These are phyloP conservation scores for Cicer arietinum DNA, from an alignment of 306 rosid species.

Conservation along the genomic window DNA sequence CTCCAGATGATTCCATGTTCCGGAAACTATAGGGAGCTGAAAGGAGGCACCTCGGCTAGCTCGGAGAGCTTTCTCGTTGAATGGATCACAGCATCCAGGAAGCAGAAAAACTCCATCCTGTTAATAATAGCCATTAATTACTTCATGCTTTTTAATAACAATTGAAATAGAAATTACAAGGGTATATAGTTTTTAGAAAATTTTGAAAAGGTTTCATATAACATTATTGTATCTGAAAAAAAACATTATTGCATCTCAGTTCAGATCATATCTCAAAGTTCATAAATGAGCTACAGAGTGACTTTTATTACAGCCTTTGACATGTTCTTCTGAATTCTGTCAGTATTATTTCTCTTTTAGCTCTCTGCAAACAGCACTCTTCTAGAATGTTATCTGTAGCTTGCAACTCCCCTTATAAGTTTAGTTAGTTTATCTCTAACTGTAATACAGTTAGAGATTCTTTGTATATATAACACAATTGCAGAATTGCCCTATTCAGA, in stretches of 20 bases:
- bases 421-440: not conserved
- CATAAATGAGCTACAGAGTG: not conserved
- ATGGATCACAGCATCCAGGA: constrained; percentile 96
- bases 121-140: constrained; percentile 14
- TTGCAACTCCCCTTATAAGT: not conserved
- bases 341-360: not conserved
- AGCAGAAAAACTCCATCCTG: constrained; percentile 90
- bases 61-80: constrained; percentile 91
- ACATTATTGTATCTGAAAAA: not conserved
- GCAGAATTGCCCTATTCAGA: not conserved
- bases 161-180: not conserved
- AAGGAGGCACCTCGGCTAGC: constrained; percentile 96
- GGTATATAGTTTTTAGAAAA: not conserved
- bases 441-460: not conserved
- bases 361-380: not conserved
- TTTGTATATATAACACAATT: not conserved
- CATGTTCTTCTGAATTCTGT: no score
- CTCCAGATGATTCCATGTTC: constrained; percentile 74
- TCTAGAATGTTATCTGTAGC: not conserved
- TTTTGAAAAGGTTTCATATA: not conserved
- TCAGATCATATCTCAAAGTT: not conserved
- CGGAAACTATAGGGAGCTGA: constrained; percentile 86
- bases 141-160: constrained; percentile 18
- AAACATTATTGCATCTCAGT: no score
- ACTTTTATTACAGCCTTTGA: not conserved